These are phyloP conservation scores for Cicer pinnatifidum DNA, from an alignment of 306 rosid genomes.

Conservation along the genomic window DNA sequence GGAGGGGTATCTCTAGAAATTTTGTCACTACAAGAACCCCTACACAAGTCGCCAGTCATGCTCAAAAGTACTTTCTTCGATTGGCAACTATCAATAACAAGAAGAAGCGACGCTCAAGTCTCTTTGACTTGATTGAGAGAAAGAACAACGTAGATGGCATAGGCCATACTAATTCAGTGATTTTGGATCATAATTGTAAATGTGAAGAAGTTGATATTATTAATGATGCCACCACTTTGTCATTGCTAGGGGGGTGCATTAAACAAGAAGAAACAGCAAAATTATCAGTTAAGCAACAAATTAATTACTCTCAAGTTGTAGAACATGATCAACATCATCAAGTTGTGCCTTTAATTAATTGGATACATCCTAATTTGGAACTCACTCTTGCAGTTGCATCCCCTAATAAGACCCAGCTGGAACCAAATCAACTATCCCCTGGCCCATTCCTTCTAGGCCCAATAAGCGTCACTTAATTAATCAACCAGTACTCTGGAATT, in stretches of 20 bases:
- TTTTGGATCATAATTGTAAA: slow-evolving; percentile 9
- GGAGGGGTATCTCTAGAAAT: slow-evolving; percentile 87
- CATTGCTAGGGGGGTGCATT: slow-evolving; percentile 42
- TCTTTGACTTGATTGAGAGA: slow-evolving; percentile 75
- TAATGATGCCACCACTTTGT: slow-evolving; percentile 37
- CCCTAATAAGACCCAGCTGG: slow-evolving; percentile 46
- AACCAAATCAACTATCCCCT: slow-evolving; percentile 54
- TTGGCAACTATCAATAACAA: slow-evolving; percentile 55
- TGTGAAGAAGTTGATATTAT: slow-evolving; percentile 42
- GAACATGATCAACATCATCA: neutral
- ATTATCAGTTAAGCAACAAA: slow-evolving; percentile 43
- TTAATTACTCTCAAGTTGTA: slow-evolving; percentile 1
- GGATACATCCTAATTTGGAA: slow-evolving; percentile 63
- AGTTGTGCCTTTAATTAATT: slow-evolving; percentile 36
- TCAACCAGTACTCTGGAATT: neutral
- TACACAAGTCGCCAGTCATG: slow-evolving; percentile 96
- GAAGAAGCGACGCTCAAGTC: slow-evolving; percentile 84
- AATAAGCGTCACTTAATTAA: slow-evolving; percentile 57
- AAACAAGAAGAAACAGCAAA: slow-evolving; percentile 40
- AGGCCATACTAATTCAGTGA: neutral
- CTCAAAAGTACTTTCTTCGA: slow-evolving; percentile 85
- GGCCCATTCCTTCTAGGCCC: slow-evolving; percentile 55
- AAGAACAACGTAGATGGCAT: slow-evolving; percentile 37
- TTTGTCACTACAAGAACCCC: slow-evolving; percentile 89
- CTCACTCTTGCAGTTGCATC: slow-evolving; percentile 67